A percentile compares a stretch with the other conserved stretches of the same genome.
Conservation (phyloP, 345 rosid genomes). For the Salix brachista region DNA sequence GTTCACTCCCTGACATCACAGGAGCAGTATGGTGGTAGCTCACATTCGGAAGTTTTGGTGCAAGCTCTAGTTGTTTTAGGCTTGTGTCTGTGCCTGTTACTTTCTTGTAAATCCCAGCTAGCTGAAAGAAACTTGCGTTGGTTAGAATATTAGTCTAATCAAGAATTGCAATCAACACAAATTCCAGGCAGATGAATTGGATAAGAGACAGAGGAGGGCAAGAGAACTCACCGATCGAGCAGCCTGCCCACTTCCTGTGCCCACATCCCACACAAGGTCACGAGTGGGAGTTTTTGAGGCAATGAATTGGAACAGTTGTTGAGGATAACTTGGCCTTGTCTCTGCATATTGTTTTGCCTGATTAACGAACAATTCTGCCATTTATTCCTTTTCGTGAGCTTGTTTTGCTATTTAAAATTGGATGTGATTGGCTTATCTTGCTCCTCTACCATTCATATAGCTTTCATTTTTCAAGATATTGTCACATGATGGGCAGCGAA, state of each 20-base stretch:
- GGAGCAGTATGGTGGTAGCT: conserved; percentile 58
- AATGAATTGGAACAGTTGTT: conserved; percentile 55
- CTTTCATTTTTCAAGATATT: neutral
- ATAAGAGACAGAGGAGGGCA: neutral
- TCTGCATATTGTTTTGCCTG: conserved; percentile 68
- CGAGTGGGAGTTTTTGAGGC: conserved; percentile 62
- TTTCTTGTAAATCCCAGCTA: conserved; percentile 58
- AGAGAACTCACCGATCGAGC: conserved; percentile 49
- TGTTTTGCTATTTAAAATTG: neutral
- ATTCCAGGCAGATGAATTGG: too few species aligned
- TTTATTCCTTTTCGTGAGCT: conserved; percentile 6
- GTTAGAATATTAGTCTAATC: neutral
- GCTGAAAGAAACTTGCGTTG: conserved; percentile 30
- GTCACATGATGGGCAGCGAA: too few species aligned
- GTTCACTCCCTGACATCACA: conserved; percentile 35
- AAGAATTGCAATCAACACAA: neutral
- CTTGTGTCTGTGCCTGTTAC: conserved; percentile 84
- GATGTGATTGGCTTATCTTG: neutral
- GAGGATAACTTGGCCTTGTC: conserved; percentile 63
- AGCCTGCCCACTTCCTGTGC: conserved; percentile 89
- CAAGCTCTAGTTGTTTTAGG: conserved; percentile 59
- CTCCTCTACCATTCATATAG: neutral
- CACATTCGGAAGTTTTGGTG: conserved; percentile 52
- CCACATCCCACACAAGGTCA: conserved; percentile 86
- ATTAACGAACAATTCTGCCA: conserved; percentile 79